These are phyloP conservation scores for Kickxella alabastrina DNA, from an alignment of 192 early-diverging fungal genomes.

Conservation along the genomic window DNA sequence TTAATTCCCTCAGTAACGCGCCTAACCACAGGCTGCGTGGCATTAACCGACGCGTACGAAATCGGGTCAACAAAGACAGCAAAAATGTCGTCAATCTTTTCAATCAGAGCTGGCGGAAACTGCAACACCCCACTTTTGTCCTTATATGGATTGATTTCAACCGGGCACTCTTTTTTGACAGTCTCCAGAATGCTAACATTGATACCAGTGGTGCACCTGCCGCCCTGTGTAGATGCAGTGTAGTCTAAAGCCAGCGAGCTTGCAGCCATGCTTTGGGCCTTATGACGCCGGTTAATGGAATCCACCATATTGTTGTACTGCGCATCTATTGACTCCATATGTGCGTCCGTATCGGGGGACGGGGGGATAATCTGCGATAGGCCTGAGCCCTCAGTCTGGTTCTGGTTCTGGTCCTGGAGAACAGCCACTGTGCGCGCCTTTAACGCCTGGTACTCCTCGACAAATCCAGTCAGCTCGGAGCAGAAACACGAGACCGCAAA, in stretches of 20 bases:
- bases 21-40: constrained; percentile 12
- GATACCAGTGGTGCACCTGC: neutral
- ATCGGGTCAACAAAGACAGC: constrained; percentile 25
- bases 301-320: neutral
- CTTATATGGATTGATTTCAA: no score
- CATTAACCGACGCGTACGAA: constrained; percentile 32
- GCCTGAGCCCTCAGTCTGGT: neutral
- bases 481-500: constrained; percentile 43
- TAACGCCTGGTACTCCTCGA: constrained; percentile 41
- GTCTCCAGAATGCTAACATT: constrained; percentile 15
- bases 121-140: neutral
- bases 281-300: no score
- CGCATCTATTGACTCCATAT: no score
- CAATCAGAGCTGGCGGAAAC: constrained; percentile 14
- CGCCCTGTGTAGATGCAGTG: no score
- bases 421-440: constrained; percentile 11
- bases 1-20: constrained; percentile 14
- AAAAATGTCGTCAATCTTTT: constrained; percentile 11
- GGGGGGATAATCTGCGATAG: neutral
- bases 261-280: neutral
- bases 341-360: neutral
- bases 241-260: no score
- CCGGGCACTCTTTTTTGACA: neutral
- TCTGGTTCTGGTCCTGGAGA: neutral
- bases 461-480: constrained; percentile 34